phyloP scores from a whole-genome alignment of 1,139 yeast genomes.

The Blastobotrys petasosporus region DNA sequence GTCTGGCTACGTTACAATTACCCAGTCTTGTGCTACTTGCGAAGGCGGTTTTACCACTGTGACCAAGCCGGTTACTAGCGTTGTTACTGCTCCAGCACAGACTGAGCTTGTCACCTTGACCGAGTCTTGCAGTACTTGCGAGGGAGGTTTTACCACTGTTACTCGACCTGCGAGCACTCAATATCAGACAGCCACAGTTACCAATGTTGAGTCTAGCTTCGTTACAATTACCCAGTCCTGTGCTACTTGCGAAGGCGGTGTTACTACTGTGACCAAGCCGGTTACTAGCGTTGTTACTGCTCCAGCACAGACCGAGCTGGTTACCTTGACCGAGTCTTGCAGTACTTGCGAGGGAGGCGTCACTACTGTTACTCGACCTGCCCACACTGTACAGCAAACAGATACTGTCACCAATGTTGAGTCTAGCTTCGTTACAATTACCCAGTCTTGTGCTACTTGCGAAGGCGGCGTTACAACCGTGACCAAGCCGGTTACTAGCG shows the following conservation, averaged over 20 bases:
- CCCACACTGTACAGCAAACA: constrained; percentile 1
- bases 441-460: constrained; percentile 3
- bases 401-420: no score
- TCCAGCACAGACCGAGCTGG: no score
- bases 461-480: not conserved
- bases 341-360: constrained; percentile 1
- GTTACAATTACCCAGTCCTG: constrained; percentile 2
- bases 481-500: no score
- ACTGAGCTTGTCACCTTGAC: not conserved
- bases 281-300: no score
- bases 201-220: no score
- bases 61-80: not conserved
- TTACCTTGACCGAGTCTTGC: constrained; percentile 4
- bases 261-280: not conserved
- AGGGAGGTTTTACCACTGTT: not conserved
- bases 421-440: not conserved
- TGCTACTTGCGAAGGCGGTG: constrained; percentile 2
- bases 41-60: constrained; percentile 1
- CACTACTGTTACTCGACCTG: not conserved
- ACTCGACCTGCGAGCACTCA: not conserved
- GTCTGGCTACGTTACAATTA: not conserved
- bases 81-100: no score
- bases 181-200: not conserved
- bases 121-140: constrained; percentile 3
- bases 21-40: constrained; percentile 2